Evolutionary conservation across 345 rosid species (phyloP).

Genomic region (Populus ilicifolia): DNA sequence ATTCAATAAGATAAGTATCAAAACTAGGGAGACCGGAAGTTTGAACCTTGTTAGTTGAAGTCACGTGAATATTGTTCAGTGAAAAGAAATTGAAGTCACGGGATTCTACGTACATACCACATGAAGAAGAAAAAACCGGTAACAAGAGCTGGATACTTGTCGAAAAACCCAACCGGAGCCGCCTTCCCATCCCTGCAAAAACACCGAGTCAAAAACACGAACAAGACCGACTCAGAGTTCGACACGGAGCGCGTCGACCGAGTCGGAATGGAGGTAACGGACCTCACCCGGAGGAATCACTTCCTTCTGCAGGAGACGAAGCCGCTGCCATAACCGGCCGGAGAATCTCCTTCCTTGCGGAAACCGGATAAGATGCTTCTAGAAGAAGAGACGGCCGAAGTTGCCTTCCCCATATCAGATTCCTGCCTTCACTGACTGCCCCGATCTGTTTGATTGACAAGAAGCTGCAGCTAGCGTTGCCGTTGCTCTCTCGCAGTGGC

Average conservation of each 20-base stretch:
- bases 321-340: slow-evolving; percentile 56
- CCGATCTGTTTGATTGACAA: slow-evolving; percentile 45
- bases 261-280: slow-evolving; percentile 59
- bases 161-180: slow-evolving; percentile 62
- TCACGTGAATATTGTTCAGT: background rate
- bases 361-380: slow-evolving; percentile 16
- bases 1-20: too few species aligned
- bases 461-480: slow-evolving; percentile 17
- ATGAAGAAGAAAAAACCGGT: slow-evolving; percentile 98
- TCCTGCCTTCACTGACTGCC: slow-evolving; percentile 63
- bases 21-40: background rate
- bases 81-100: background rate
- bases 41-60: background rate
- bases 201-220: slow-evolving; percentile 23
- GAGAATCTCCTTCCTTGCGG: slow-evolving; percentile 41
- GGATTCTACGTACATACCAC: slow-evolving; percentile 50
- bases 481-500: slow-evolving; percentile 30
- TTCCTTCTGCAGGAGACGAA: slow-evolving; percentile 68
- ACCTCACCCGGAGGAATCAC: slow-evolving; percentile 98
- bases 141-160: slow-evolving; percentile 67
- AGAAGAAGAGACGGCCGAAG: slow-evolving; percentile 63
- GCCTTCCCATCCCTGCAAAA: slow-evolving; percentile 48
- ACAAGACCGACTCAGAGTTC: slow-evolving; percentile 28
- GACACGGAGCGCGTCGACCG: slow-evolving; percentile 18
- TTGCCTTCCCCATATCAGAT: slow-evolving; percentile 77